A percentile compares a stretch with the other conserved stretches of the same genome.
phyloP scores from a whole-genome alignment of 2,329 filamentous ascomycete genomes.

The Penicillium sclerotigenum region DNA sequence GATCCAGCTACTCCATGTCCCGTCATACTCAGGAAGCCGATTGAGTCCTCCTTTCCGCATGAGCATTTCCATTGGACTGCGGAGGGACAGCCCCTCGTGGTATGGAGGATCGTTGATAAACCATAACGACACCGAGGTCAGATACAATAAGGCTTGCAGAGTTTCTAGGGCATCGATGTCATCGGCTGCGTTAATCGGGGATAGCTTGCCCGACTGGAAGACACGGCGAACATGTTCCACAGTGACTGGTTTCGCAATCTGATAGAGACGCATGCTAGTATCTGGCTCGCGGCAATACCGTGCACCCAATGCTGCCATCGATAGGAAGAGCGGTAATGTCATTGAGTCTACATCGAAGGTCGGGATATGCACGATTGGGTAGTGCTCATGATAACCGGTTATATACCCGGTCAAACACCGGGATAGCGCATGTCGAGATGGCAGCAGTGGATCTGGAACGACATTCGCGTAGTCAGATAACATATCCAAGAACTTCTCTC shows the following conservation, averaged over 20 bases:
- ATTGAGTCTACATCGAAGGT: conserved; percentile 29
- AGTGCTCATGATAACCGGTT: conserved; percentile 34
- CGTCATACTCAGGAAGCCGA: conserved; percentile 27
- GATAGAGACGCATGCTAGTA: conserved; percentile 32
- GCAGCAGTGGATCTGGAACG: conserved; percentile 25
- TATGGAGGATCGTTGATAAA: conserved; percentile 33
- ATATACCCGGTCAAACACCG: conserved; percentile 35
- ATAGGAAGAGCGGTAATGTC: conserved; percentile 27
- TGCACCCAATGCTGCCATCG: conserved; percentile 34
- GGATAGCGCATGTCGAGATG: conserved; percentile 34
- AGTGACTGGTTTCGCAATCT: conserved; percentile 32
- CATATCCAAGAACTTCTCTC: conserved; percentile 26
- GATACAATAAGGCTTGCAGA: conserved; percentile 28
- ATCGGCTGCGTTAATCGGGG: conserved; percentile 14
- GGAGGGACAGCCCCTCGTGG: conserved; percentile 29
- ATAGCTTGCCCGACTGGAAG: conserved; percentile 23
- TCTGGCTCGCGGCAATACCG: conserved; percentile 35
- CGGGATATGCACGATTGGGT: conserved; percentile 34
- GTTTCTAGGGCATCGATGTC: conserved; percentile 30
- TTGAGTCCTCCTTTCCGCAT: conserved; percentile 31
- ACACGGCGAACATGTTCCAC: conserved; percentile 32
- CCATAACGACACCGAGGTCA: conserved; percentile 32
- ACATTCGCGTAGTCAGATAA: conserved; percentile 30
- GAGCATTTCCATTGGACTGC: conserved; percentile 31
- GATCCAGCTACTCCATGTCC: conserved; percentile 35